A percentile compares a stretch with the other conserved stretches of the same genome.
Conservation (phyloP, 768 basidiomycete species). For the Peribolospora kevripleyi region DNA sequence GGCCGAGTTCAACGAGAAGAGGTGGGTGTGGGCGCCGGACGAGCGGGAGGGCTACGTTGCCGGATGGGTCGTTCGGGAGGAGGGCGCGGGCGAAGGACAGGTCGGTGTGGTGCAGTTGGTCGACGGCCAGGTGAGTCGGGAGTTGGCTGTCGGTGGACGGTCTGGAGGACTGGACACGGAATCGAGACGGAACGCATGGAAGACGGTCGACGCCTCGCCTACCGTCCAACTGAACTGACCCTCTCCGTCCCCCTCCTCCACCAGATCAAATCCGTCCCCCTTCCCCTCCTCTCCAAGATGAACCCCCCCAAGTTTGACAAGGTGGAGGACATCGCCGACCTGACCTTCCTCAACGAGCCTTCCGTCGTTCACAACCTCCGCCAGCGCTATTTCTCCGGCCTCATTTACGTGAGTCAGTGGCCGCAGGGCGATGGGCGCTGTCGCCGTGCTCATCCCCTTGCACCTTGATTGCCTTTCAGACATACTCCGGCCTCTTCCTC, state of each 20-base stretch:
- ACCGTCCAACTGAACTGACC: not conserved
- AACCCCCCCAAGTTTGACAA: constrained; percentile 97
- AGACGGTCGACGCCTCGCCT: constrained; percentile 3
- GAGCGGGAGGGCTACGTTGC: constrained; percentile 75
- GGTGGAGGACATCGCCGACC: constrained; percentile 90
- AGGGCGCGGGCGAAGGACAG: constrained; percentile 25
- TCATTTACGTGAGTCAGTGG: constrained; percentile 52
- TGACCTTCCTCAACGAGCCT: constrained; percentile 93
- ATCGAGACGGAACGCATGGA: not conserved
- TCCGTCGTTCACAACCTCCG: constrained; percentile 96
- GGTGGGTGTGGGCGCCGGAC: constrained; percentile 96
- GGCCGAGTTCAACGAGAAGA: constrained; percentile 91
- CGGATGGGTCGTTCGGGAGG: constrained; percentile 75
- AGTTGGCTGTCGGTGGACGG: not conserved
- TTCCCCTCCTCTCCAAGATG: constrained; percentile 53
- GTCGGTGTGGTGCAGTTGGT: too few species aligned
- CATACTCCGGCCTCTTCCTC: constrained; percentile 85
- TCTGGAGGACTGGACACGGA: not conserved
- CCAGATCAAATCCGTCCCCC: constrained; percentile 37
- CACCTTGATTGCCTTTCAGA: constrained; percentile 26
- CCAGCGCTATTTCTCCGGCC: constrained; percentile 65
- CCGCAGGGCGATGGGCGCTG: not conserved
- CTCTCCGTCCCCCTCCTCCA: not conserved
- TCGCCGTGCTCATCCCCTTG: not conserved
- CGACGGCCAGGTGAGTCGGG: constrained; percentile 1